Percentiles rank a stretch among this genome's conserved stretches.
Evolutionary conservation across 495 filamentous ascomycete genomes (phyloP).

Genomic region (Corynascus novoguineensis): DNA sequence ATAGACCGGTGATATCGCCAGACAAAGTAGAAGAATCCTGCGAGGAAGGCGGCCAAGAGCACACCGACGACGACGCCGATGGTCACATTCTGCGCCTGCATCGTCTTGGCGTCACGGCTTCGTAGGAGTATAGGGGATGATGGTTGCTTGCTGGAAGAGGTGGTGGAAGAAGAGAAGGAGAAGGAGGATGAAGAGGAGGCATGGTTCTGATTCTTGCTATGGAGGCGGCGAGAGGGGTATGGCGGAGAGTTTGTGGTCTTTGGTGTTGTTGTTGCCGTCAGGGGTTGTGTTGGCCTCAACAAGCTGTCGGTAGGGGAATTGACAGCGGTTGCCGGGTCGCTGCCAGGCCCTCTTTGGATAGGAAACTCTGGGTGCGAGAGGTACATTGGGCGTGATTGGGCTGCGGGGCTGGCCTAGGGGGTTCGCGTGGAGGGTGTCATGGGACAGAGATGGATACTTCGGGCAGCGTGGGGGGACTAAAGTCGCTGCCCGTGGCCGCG

Average conservation of each 20-base stretch:
- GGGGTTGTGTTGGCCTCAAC: neutral
- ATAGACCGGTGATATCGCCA: conserved; percentile 30
- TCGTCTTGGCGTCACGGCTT: neutral
- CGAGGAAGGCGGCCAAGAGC: conserved; percentile 30
- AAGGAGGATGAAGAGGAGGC: no score
- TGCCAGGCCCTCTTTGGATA: neutral
- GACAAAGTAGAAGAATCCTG: conserved; percentile 26
- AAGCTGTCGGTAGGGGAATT: neutral
- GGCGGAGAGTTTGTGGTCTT: no score
- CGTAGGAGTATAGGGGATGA: neutral
- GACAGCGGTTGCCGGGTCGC: neutral
- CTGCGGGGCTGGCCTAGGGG: neutral
- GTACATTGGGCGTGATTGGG: neutral
- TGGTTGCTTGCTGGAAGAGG: no score
- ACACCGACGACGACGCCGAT: conserved; percentile 35
- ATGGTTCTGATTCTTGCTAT: no score
- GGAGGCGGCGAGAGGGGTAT: no score
- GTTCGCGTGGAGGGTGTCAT: conserved; percentile 1
- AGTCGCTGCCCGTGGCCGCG: neutral
- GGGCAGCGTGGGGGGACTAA: neutral
- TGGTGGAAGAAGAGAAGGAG: no score
- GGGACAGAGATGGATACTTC: neutral
- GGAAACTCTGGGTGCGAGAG: neutral
- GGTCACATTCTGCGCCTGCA: conserved; percentile 28
- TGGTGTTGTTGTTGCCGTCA: neutral